phyloP scores from a whole-genome alignment of 2,329 filamentous ascomycete species.

The Escovopsis sp. region DNA sequence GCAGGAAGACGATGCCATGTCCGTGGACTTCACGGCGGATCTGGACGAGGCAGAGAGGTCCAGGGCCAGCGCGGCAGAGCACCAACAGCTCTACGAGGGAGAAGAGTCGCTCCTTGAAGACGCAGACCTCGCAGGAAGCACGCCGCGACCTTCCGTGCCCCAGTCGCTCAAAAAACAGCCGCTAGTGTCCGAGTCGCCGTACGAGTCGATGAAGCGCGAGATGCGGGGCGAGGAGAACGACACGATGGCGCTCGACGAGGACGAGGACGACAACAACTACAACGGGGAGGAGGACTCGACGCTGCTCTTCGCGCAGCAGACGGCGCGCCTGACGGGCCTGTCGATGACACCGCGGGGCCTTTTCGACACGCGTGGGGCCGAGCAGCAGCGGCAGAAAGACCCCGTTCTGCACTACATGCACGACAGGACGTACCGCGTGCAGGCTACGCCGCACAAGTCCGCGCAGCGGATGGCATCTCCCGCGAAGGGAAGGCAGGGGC shows the following conservation, averaged over 20 bases:
- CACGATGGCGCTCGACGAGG: conserved; percentile 19
- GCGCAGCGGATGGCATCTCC: conserved; percentile 29
- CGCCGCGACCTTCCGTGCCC: conserved; percentile 42
- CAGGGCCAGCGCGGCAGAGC: conserved; percentile 16
- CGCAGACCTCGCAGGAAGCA: conserved; percentile 48
- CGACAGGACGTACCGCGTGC: conserved; percentile 88
- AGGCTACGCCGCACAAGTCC: conserved; percentile 68
- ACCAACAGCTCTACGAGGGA: conserved; percentile 19
- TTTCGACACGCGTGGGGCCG: conserved; percentile 13
- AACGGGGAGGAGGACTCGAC: conserved; percentile 28
- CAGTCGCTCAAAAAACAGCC: conserved; percentile 37
- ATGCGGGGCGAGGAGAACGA: conserved; percentile 33
- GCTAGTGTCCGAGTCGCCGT: conserved; percentile 58
- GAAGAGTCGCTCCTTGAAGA: conserved; percentile 58
- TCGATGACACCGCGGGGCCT: conserved; percentile 43
- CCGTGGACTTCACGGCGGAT: conserved; percentile 31
- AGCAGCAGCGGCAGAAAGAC: conserved; percentile 38
- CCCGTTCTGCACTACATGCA: conserved; percentile 80
- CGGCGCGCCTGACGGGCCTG: conserved; percentile 43
- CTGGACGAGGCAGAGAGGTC: conserved; percentile 23
- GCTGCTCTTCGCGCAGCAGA: conserved; percentile 34
- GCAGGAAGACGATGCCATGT: conserved; percentile 40
- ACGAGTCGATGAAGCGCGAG: conserved; percentile 57
- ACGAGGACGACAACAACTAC: conserved; percentile 3
- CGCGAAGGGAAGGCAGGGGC: conserved; percentile 22